phyloP scores from a whole-genome alignment of 2,329 filamentous ascomycete species.

The Botrytis byssoidea region DNA sequence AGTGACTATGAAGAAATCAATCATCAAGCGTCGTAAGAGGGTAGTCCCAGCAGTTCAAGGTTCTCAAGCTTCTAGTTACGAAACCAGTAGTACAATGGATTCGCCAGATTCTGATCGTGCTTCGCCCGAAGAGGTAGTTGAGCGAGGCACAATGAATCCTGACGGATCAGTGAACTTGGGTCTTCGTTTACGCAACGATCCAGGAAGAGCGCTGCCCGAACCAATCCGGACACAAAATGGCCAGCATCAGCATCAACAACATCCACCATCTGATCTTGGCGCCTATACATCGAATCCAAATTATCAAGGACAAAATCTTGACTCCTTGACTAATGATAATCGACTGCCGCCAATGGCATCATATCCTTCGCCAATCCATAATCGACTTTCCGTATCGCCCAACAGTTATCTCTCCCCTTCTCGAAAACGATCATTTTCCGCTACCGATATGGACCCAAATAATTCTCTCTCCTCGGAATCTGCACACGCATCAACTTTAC shows the following conservation, averaged over 20 bases:
- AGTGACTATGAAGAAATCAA: slow-evolving; percentile 97
- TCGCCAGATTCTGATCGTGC: slow-evolving; percentile 40
- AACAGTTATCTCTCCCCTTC: slow-evolving; percentile 58
- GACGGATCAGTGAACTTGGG: slow-evolving; percentile 66
- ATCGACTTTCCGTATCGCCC: slow-evolving; percentile 58
- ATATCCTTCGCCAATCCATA: slow-evolving; percentile 46
- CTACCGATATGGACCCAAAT: slow-evolving; percentile 52
- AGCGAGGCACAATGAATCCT: slow-evolving; percentile 56
- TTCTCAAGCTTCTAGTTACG: slow-evolving; percentile 45
- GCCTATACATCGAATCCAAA: slow-evolving; percentile 43
- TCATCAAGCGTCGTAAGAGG: slow-evolving; percentile 93
- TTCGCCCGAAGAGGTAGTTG: slow-evolving; percentile 31
- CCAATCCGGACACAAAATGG: slow-evolving; percentile 33
- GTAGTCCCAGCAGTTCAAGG: slow-evolving; percentile 74
- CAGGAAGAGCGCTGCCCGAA: slow-evolving; percentile 35
- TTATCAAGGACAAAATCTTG: slow-evolving; percentile 32
- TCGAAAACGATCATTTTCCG: slow-evolving; percentile 67
- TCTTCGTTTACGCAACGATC: slow-evolving; percentile 48
- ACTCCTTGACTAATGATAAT: slow-evolving; percentile 56
- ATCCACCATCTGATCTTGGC: slow-evolving; percentile 47
- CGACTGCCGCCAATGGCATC: slow-evolving; percentile 51
- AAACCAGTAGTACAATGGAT: slow-evolving; percentile 43
- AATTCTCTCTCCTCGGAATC: slow-evolving; percentile 21
- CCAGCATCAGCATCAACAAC: slow-evolving; percentile 29
- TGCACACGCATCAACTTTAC: slow-evolving; percentile 40